Evolutionary conservation across 805 yeast species (phyloP).

Genomic region (Kazachstania africana): DNA sequence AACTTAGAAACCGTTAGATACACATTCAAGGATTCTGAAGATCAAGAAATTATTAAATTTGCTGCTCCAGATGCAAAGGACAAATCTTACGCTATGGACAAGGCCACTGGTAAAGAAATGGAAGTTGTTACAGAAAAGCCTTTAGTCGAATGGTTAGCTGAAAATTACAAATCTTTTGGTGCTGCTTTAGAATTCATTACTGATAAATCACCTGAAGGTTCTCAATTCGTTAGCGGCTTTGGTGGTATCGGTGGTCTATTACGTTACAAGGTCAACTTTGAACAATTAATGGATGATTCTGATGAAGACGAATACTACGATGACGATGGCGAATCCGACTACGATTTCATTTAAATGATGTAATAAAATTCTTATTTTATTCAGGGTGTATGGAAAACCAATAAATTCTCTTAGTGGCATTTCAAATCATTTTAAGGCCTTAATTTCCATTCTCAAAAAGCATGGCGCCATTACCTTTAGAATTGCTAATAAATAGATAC

Average conservation of each 20-base stretch:
- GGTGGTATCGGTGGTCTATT: conserved; percentile 98
- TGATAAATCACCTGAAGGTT: conserved; percentile 95
- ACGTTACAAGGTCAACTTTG: conserved; percentile 95
- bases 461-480: background rate
- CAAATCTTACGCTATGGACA: conserved; percentile 67
- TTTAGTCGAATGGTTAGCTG: conserved; percentile 95
- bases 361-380: background rate
- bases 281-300: conserved; percentile 77
- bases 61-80: conserved; percentile 64
- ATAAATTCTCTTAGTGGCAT: too few species aligned
- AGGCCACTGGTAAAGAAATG: conserved; percentile 81
- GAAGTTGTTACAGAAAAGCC: conserved; percentile 77
- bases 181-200: conserved; percentile 93
- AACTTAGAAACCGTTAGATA: conserved; percentile 79
- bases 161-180: conserved; percentile 88
- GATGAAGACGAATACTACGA: conserved; percentile 54
- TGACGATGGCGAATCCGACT: conserved; percentile 35
- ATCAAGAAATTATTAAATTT: conserved; percentile 59
- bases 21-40: conserved; percentile 74
- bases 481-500: background rate
- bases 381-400: background rate
- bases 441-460: too few species aligned
- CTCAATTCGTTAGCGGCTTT: conserved; percentile 93
- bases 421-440: too few species aligned
- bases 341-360: conserved; percentile 24